Percentiles rank a stretch among this genome's conserved stretches.
These are phyloP conservation scores for Phalaenopsis equestris DNA, from an alignment of 106 monocot genomes.

Conservation along the genomic window DNA sequence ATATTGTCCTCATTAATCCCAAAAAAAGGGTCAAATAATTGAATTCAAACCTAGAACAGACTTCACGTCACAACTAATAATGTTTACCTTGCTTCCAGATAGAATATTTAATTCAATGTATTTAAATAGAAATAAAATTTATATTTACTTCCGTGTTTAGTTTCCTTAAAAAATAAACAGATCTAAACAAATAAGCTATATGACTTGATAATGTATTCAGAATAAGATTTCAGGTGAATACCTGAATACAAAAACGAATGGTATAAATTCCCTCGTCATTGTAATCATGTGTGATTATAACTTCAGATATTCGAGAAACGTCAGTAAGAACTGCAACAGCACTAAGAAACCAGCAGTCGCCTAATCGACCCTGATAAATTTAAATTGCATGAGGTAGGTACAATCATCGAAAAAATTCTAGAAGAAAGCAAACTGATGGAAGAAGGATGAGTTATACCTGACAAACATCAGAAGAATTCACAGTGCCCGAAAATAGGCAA, in stretches of 20 bases:
- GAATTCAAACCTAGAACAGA: background rate
- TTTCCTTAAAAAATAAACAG: too few relatives aligned
- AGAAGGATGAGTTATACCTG: constrained; percentile 40
- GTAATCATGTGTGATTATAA: constrained; percentile 88
- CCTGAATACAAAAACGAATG: constrained; percentile 97
- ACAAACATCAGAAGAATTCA: constrained; percentile 99
- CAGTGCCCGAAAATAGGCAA: constrained; percentile 81
- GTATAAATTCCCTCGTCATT: constrained; percentile 98
- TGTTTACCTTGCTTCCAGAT: background rate
- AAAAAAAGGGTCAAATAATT: too few relatives aligned
- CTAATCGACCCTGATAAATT: constrained; percentile 72
- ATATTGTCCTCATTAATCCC: too few relatives aligned
- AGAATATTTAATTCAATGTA: too few relatives aligned
- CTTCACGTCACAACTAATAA: background rate
- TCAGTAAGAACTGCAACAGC: constrained; percentile 98
- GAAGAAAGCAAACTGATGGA: background rate
- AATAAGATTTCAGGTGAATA: constrained; percentile 10
- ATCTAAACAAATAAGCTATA: background rate
- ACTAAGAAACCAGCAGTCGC: constrained; percentile 99
- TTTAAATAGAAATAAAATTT: too few relatives aligned
- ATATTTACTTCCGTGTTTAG: too few relatives aligned
- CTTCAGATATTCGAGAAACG: constrained; percentile 84
- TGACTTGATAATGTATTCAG: background rate
- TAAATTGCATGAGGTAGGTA: background rate
- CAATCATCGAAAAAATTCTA: background rate